Evolutionary conservation across 2,329 filamentous ascomycete species (phyloP), one percentile per base, ranked within the genome.

Genomic region (Penicillium sp.): DNA sequence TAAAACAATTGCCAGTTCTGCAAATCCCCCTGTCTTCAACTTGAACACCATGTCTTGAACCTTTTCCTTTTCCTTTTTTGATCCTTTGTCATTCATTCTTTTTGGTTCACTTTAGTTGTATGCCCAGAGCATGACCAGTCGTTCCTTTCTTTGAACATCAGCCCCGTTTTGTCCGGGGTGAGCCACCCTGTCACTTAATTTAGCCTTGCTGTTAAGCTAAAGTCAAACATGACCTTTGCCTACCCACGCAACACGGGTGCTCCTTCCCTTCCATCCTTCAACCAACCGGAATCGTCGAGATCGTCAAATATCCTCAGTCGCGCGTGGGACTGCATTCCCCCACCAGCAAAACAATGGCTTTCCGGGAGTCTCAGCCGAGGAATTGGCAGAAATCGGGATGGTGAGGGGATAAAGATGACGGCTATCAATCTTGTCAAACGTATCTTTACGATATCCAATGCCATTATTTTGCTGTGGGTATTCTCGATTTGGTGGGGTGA

Each of bases 401-500:
- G 56, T 34, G 52, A 48, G 45, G 65, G 64, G 32, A 39, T 64
- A 31, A 66, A 56, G 32, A 45, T 53, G 29, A 59, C 63, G 32
- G 52, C 47, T 5, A 51, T 50, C 47, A 61, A 53, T 29, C 22
- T 55, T 1, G 44, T 61, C 6, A 65, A 57, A 42, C 52, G 53
- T 6, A 48, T 70, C 0, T 67, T 75, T 35, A 74, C 66, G 2
- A 43, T 91, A 54, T 83, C 85, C 35, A 88, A 89, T 69, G 72
- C 87, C 16, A 72, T 96, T 61, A 84, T 89, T 18, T 70, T 83
- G 13, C 57, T 92, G 44, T 99, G 94, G 93, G 66, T 92, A 39
- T 72, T 90, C 22, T 81, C 89, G 20, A 68, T 99, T 60, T 84
- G 94, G 62, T 94, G 90, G 85, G 92, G 93, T 1, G 94, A 99